A percentile compares a stretch with the other conserved stretches of the same genome.
Conservation (phyloP, 2,329 filamentous ascomycete species). For the Nakataea oryzae region DNA sequence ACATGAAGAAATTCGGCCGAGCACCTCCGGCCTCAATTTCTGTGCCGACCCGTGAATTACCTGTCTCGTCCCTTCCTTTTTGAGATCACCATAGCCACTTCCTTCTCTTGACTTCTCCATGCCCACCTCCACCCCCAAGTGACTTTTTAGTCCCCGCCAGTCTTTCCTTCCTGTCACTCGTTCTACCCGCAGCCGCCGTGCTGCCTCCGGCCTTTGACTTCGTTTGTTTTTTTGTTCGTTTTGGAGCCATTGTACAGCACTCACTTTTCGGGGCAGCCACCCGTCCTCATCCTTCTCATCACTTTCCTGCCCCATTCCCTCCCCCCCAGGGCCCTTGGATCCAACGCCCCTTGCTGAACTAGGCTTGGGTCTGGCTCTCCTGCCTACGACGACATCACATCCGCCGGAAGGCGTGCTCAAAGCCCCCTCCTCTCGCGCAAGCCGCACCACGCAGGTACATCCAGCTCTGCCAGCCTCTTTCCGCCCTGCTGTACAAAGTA, state of each 20-base stretch:
- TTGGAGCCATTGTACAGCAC: too few relatives aligned
- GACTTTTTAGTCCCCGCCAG: neutral
- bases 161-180: neutral
- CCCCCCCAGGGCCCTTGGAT: too few relatives aligned
- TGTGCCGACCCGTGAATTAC: too few relatives aligned
- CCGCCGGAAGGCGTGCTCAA: too few relatives aligned
- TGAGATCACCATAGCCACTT: neutral
- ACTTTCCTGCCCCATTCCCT: neutral
- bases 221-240: neutral
- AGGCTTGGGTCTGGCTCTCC: too few relatives aligned
- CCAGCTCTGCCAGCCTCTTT: neutral
- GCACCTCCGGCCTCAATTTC: too few relatives aligned
- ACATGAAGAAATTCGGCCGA: too few relatives aligned
- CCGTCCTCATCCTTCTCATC: neutral
- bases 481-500: neutral
- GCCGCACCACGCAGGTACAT: too few relatives aligned
- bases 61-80: neutral
- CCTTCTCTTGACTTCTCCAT: neutral
- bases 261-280: too few relatives aligned
- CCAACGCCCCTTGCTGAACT: neutral
- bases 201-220: too few relatives aligned
- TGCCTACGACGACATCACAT: too few relatives aligned
- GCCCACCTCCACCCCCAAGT: neutral
- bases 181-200: neutral
- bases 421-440: too few relatives aligned